A percentile compares a stretch with the other conserved stretches of the same genome.
phyloP scores from a whole-genome alignment of 768 basidiomycete species.

The Agrocybe chaxingu region DNA sequence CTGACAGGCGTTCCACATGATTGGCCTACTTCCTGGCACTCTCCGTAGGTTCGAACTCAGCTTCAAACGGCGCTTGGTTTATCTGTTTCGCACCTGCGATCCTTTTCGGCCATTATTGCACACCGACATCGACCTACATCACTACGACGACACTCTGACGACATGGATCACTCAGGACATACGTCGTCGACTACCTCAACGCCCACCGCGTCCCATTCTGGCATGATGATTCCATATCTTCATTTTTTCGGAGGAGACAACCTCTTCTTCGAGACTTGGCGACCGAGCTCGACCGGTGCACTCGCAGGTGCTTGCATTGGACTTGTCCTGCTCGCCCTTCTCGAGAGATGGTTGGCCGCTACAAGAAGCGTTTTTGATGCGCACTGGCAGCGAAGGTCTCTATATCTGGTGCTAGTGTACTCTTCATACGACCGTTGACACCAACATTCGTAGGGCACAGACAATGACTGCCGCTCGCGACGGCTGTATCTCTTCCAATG shows the following conservation, averaged over 20 bases:
- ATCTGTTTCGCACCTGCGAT: background rate
- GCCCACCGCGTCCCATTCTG: constrained; percentile 15
- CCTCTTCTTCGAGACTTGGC: constrained; percentile 67
- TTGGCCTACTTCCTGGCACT: background rate
- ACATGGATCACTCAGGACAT: constrained; percentile 10
- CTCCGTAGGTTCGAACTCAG: constrained; percentile 4
- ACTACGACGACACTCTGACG: background rate
- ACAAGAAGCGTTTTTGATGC: constrained; percentile 48
- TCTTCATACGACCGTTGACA: constrained; percentile 1
- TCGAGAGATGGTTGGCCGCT: constrained; percentile 69
- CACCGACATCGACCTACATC: background rate
- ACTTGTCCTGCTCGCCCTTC: constrained; percentile 61
- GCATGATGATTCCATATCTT: constrained; percentile 63
- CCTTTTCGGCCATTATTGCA: too few relatives aligned
- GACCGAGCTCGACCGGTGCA: constrained; percentile 64
- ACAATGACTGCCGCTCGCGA: constrained; percentile 13
- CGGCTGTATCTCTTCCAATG: constrained; percentile 1
- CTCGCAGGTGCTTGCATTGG: constrained; percentile 75
- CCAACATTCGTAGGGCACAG: constrained; percentile 15
- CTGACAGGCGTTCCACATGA: background rate
- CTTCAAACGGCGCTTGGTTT: background rate
- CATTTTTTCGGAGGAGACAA: constrained; percentile 66
- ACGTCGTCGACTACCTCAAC: constrained; percentile 6
- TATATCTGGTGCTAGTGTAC: background rate
- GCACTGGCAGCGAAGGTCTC: constrained; percentile 60